A percentile compares a stretch with the other conserved stretches of the same genome.
These are phyloP conservation scores for Cryptococcus wingfieldii DNA, from an alignment of 1,284 basidiomycete genomes.

Conservation along the genomic window DNA sequence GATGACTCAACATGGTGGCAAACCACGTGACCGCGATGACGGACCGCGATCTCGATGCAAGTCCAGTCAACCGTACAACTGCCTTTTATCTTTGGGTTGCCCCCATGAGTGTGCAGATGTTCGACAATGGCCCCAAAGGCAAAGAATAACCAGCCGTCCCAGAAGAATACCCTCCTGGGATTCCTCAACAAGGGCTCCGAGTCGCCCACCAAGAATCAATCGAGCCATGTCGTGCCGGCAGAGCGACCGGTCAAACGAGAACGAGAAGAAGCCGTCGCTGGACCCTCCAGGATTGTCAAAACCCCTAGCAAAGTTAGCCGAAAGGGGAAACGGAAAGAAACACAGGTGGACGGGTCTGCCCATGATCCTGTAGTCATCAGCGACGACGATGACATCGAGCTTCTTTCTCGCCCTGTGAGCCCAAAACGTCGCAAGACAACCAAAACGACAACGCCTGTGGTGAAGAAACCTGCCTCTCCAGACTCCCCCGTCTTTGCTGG, in stretches of 20 bases:
- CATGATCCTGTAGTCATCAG: conserved; percentile 19
- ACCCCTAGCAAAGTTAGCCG: background rate
- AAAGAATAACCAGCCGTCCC: conserved; percentile 9
- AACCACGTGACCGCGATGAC: background rate
- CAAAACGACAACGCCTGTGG: background rate
- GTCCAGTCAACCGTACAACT: background rate
- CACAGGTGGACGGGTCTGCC: conserved; percentile 5
- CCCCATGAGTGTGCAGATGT: background rate
- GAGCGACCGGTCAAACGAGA: background rate
- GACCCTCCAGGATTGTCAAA: background rate
- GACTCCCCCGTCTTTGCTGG: conserved; percentile 14
- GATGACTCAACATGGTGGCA: too few relatives aligned
- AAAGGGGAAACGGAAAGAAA: conserved; percentile 11
- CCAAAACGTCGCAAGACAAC: conserved; percentile 6
- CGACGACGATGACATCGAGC: conserved; percentile 13
- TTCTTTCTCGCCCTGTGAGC: background rate
- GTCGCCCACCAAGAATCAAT: conserved; percentile 1
- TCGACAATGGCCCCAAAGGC: conserved; percentile 15
- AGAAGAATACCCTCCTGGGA: conserved; percentile 17
- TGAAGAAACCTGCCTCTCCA: background rate
- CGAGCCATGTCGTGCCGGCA: background rate
- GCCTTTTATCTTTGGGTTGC: background rate
- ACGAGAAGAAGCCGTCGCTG: background rate
- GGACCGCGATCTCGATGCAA: background rate
- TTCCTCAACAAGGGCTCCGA: conserved; percentile 24